phyloP scores from a whole-genome alignment of 768 basidiomycete species.

The Lactarius sanguifluus region DNA sequence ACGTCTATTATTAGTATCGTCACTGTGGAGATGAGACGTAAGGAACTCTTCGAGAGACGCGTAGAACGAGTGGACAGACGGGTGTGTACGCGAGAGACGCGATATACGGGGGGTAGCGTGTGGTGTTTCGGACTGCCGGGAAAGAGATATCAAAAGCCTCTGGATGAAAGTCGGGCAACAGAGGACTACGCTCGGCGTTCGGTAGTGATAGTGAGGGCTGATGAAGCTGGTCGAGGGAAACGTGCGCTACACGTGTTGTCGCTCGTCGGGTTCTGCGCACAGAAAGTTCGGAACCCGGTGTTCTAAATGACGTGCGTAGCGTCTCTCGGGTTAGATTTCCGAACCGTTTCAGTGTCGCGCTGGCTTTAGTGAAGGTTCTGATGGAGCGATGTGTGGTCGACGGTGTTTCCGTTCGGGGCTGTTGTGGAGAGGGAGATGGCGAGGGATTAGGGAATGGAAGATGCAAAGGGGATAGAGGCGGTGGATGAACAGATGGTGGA shows the following conservation, averaged over 20 bases:
- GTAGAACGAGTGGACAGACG: slow-evolving; percentile 31
- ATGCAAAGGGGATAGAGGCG: slow-evolving; percentile 18
- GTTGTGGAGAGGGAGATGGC: slow-evolving; percentile 12
- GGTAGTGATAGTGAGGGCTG: slow-evolving; percentile 17
- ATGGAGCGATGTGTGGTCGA: slow-evolving; percentile 26
- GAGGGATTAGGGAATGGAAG: slow-evolving; percentile 20
- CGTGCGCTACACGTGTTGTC: slow-evolving; percentile 26
- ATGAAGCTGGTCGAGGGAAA: slow-evolving; percentile 19
- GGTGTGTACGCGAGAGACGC: slow-evolving; percentile 18
- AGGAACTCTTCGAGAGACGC: slow-evolving; percentile 30
- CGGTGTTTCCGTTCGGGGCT: slow-evolving; percentile 17
- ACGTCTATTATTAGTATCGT: slow-evolving; percentile 23
- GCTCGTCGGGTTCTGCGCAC: slow-evolving; percentile 13
- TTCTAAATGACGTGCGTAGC: slow-evolving; percentile 27
- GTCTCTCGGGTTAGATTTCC: slow-evolving; percentile 27
- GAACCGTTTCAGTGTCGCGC: slow-evolving; percentile 27
- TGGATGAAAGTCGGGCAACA: slow-evolving; percentile 27
- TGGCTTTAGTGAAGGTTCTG: slow-evolving; percentile 26
- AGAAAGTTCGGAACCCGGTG: slow-evolving; percentile 25
- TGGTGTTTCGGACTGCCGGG: slow-evolving; percentile 23
- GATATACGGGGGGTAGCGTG: slow-evolving; percentile 20
- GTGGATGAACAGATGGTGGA: slow-evolving; percentile 7
- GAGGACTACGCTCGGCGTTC: not conserved
- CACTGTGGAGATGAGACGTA: slow-evolving; percentile 25
- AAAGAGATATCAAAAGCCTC: slow-evolving; percentile 29